Evolutionary conservation across 768 basidiomycete species (phyloP).

Genomic region (Lactarius hengduanensis): DNA sequence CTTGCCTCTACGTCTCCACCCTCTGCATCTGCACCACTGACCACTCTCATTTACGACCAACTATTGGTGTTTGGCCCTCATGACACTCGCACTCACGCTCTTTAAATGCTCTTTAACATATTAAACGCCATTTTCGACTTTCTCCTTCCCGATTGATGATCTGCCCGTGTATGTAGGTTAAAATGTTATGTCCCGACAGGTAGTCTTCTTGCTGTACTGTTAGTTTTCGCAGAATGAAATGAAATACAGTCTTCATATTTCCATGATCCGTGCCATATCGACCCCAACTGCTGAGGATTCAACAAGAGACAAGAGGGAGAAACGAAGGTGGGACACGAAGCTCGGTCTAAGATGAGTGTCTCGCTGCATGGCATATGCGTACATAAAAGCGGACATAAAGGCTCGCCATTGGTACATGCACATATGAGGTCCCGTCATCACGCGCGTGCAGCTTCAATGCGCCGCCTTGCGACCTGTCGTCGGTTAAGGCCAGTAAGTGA

Average conservation of each 20-base stretch:
- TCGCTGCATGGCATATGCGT: conserved; percentile 26
- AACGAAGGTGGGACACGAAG: neutral
- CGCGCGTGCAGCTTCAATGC: conserved; percentile 77
- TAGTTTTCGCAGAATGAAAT: conserved; percentile 1
- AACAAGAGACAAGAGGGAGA: neutral
- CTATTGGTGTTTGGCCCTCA: conserved; percentile 10
- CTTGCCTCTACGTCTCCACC: neutral
- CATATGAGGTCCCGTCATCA: conserved; percentile 37
- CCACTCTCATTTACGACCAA: conserved; percentile 16
- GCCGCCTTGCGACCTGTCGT: conserved; percentile 81
- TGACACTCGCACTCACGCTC: conserved; percentile 6
- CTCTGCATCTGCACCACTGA: conserved; percentile 8
- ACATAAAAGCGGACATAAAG: conserved; percentile 31
- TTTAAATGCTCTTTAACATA: conserved; percentile 9
- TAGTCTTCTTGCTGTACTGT: conserved; percentile 3
- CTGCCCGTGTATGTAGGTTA: conserved; percentile 16
- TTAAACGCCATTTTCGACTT: conserved; percentile 3
- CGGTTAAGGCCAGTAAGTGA: conserved; percentile 73
- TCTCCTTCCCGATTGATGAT: neutral
- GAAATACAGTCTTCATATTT: neutral
- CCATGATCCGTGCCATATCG: neutral
- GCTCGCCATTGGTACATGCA: conserved; percentile 27
- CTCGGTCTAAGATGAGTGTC: conserved; percentile 8
- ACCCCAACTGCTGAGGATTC: neutral
- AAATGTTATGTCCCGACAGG: conserved; percentile 1